These are phyloP conservation scores for Lipomyces lipofer DNA, from an alignment of 805 yeast species.

Conservation along the genomic window DNA sequence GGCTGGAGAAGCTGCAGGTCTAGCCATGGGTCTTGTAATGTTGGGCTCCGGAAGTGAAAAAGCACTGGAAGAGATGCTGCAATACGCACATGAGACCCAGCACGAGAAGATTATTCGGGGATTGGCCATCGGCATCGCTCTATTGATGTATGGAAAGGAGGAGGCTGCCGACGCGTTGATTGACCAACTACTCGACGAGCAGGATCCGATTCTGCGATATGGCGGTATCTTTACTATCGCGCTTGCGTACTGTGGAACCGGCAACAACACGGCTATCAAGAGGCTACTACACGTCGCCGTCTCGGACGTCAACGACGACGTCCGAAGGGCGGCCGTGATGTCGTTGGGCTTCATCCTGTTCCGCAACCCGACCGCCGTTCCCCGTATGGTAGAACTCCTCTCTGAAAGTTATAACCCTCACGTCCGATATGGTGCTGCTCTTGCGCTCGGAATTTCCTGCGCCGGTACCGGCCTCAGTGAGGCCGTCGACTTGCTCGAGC, in stretches of 20 bases:
- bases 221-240: constrained; percentile 96
- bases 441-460: constrained; percentile 96
- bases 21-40: constrained; percentile 95
- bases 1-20: constrained; percentile 94
- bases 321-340: constrained; percentile 92
- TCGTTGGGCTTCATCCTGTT: constrained; percentile 87
- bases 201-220: constrained; percentile 82
- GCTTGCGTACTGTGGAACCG: constrained; percentile 95
- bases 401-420: constrained; percentile 96
- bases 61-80: constrained; percentile 75
- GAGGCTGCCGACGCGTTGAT: constrained; percentile 73
- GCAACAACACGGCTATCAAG: constrained; percentile 83
- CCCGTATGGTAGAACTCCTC: constrained; percentile 88
- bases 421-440: constrained; percentile 96
- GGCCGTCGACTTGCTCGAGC: constrained; percentile 90
- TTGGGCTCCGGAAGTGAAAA: constrained; percentile 79
- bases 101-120: constrained; percentile 95
- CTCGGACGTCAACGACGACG: constrained; percentile 93
- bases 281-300: constrained; percentile 89
- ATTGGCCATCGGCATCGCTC: constrained; percentile 84
- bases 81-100: constrained; percentile 91
- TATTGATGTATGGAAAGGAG: constrained; percentile 83
- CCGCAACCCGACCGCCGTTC: constrained; percentile 89
- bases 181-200: constrained; percentile 65
- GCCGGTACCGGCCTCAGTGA: constrained; percentile 89